Conservation (phyloP, 352 stramenopile genomes). For the Phytophthora idaei region DNA sequence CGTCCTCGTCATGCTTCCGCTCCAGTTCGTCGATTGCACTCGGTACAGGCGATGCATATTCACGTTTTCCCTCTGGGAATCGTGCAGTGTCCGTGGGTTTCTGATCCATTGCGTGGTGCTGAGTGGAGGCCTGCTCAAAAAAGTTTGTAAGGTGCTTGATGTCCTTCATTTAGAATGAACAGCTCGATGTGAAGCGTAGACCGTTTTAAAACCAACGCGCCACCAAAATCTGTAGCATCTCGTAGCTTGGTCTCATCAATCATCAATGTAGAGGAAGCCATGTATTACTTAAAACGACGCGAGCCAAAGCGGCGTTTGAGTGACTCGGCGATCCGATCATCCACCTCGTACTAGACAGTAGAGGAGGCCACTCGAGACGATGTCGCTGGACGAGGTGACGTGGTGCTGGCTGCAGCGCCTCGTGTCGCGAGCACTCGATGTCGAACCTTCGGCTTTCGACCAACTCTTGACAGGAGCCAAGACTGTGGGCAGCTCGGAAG, state of each 20-base stretch:
- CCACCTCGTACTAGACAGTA: background rate
- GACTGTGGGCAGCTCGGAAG: conserved; percentile 39
- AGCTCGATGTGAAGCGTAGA: conserved; percentile 3
- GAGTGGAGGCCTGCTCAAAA: background rate
- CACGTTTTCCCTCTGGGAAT: background rate
- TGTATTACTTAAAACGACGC: conserved; percentile 13
- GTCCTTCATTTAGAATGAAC: conserved; percentile 2
- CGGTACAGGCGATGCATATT: background rate
- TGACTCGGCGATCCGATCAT: conserved; percentile 2
- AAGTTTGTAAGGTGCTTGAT: conserved; percentile 8
- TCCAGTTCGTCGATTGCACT: background rate
- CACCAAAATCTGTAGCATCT: conserved; percentile 7
- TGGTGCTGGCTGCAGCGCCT: conserved; percentile 67
- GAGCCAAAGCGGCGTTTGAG: conserved; percentile 16
- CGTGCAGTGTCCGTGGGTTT: background rate
- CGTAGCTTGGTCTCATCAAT: conserved; percentile 14
- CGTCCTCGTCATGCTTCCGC: background rate
- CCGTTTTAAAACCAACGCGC: conserved; percentile 31
- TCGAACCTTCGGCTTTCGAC: conserved; percentile 63
- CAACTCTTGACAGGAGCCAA: conserved; percentile 48
- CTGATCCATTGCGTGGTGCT: background rate
- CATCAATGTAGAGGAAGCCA: conserved; percentile 10
- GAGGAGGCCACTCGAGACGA: background rate
- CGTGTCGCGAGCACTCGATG: conserved; percentile 63
- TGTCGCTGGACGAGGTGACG: conserved; percentile 58